Conservation (phyloP, 1,284 basidiomycete species). For the Cutaneotrichosporon sp. region DNA sequence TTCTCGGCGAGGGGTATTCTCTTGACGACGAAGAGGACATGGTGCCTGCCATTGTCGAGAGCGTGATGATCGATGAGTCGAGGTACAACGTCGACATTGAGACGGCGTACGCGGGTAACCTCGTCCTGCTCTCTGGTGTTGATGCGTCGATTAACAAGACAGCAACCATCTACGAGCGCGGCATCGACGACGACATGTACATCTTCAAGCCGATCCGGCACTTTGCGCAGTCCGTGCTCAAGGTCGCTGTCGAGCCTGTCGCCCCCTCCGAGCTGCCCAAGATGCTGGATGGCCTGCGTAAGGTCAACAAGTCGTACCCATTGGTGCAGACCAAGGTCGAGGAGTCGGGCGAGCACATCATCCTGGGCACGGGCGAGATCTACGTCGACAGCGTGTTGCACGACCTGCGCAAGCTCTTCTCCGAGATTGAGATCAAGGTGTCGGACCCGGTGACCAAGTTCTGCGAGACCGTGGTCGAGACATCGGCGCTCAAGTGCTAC, state of each 20-base stretch:
- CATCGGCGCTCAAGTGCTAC: constrained; percentile 96
- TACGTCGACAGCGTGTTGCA: constrained; percentile 98
- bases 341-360: constrained; percentile 95
- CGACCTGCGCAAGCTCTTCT: constrained; percentile 86
- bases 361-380: constrained; percentile 95
- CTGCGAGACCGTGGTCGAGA: constrained; percentile 97
- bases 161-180: constrained; percentile 75
- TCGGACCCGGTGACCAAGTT: constrained; percentile 98
- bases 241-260: constrained; percentile 97
- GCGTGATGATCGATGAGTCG: constrained; percentile 85
- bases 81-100: constrained; percentile 87
- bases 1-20: constrained; percentile 96
- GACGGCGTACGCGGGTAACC: constrained; percentile 85
- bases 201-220: constrained; percentile 95
- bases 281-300: constrained; percentile 94
- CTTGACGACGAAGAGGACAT: constrained; percentile 99
- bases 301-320: constrained; percentile 97
- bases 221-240: constrained; percentile 95
- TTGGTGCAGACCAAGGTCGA: constrained; percentile 93
- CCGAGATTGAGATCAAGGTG: constrained; percentile 99
- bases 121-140: constrained; percentile 87
- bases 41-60: constrained; percentile 79
- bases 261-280: constrained; percentile 96
- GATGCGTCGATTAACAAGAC: constrained; percentile 94
- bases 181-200: constrained; percentile 74